Percentiles rank a stretch among this genome's conserved stretches.
These are phyloP conservation scores for Cylindrodendrum hubeiense DNA, from an alignment of 2,329 filamentous ascomycete species.

Conservation along the genomic window DNA sequence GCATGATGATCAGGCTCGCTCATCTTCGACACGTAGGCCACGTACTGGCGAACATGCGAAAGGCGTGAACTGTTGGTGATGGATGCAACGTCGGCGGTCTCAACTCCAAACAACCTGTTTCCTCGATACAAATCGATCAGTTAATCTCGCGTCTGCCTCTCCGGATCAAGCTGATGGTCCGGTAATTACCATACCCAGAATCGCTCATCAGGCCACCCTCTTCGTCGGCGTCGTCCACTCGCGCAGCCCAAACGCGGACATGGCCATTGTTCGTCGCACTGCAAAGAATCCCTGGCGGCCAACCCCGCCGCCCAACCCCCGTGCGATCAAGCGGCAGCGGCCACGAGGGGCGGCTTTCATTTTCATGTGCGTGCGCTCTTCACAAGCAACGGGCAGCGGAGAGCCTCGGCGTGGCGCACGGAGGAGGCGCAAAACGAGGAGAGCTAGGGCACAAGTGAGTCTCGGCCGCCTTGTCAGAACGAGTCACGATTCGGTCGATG, in stretches of 20 bases:
- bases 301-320: background rate
- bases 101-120: slow-evolving; percentile 4
- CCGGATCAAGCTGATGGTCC: background rate
- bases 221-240: background rate
- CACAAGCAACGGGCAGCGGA: slow-evolving; percentile 10
- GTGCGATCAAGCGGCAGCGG: slow-evolving; percentile 14
- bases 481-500: slow-evolving; percentile 5
- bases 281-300: background rate
- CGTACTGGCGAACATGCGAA: background rate
- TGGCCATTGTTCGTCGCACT: background rate
- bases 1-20: background rate
- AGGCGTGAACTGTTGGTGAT: background rate
- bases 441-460: background rate
- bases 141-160: slow-evolving; percentile 10
- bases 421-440: slow-evolving; percentile 19
- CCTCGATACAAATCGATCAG: background rate
- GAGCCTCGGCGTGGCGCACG: slow-evolving; percentile 37
- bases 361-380: slow-evolving; percentile 2
- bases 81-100: slow-evolving; percentile 16
- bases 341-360: background rate
- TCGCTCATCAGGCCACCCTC: background rate
- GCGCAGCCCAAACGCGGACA: background rate
- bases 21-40: background rate
- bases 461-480: background rate
- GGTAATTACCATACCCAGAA: background rate